Base-by-base conservation (phyloP, 1,284 basidiomycete species). In the Ustilago sp. region DNA sequence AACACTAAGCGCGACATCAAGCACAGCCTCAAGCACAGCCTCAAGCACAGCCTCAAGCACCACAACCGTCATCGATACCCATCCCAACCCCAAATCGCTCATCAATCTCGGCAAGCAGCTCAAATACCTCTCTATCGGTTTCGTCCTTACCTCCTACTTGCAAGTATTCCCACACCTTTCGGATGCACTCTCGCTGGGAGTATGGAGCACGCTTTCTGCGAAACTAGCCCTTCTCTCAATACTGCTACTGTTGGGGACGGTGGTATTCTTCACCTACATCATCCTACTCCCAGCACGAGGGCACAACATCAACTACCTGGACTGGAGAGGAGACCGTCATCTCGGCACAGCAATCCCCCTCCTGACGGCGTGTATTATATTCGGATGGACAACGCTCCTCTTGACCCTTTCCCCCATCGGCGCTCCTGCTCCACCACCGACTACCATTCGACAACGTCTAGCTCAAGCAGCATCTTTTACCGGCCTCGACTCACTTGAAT, bases 51-150 rank as follows among this genome's bases (percentile, higher is more conserved):
- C 51, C n/a, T 67, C 73, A 0, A 75, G 63, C 36, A 70, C 67
- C 1, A 55, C 68, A 0, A 71, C 68, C 34, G 63, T 76, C 8
- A 62, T 68, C 47, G 65, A 71, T 8, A n/a, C 55, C 17, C 60
- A 65, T 17, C 56, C 68, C 4, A 68, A 71, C 28, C 61, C 68
- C 11, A 68, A 72, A 55, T 68, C 68, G 13, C 35, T 73, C 5
- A 39, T 66, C 41, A 80, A 80, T 55, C 58, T 79, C 12, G 53
- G 56, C 64, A 80, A 80, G 52, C 79, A 80, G 52, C 54, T 74
- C 60, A 80, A 80, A 56, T 79, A 74, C 52, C 59, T 79, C 38
- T 48, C 51, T 17, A 68, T 72, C 45, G 76, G 79, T 17, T 43
- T 62, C 1, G 35, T 58, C 23, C 41, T 70, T 9, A 43, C 58